Evolutionary conservation across 495 filamentous ascomycete genomes (phyloP).

Genomic region (Penicillium coffeae): DNA sequence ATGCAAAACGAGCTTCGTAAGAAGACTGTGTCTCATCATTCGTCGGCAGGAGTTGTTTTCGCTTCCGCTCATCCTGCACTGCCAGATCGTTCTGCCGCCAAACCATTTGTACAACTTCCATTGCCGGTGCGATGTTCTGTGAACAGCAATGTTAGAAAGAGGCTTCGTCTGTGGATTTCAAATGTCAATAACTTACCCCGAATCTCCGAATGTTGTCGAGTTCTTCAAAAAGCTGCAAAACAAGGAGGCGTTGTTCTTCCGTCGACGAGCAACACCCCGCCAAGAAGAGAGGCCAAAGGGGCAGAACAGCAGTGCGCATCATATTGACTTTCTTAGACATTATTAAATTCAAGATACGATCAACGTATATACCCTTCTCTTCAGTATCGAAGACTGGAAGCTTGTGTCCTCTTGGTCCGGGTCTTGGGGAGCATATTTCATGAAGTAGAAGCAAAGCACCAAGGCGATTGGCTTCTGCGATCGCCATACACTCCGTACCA

Average conservation of each 20-base stretch:
- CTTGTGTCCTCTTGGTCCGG: not conserved
- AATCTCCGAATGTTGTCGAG: conserved; percentile 9
- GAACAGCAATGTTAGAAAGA: conserved; percentile 7
- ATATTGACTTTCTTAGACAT: conserved; percentile 15
- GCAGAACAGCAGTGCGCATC: conserved; percentile 20
- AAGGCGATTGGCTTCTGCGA: conserved; percentile 24
- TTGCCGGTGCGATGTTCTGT: conserved; percentile 28
- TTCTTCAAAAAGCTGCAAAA: conserved; percentile 19
- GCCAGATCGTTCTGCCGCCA: conserved; percentile 20
- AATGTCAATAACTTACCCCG: conserved; percentile 6
- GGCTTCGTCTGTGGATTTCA: no score
- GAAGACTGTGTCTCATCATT: not conserved
- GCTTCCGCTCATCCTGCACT: conserved; percentile 22
- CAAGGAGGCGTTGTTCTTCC: conserved; percentile 17
- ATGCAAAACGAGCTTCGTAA: conserved; percentile 23
- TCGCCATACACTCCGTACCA: conserved; percentile 15
- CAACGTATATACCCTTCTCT: conserved; percentile 10
- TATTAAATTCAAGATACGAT: conserved; percentile 9
- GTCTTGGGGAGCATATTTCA: conserved; percentile 14
- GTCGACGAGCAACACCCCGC: conserved; percentile 21
- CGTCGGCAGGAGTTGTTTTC: conserved; percentile 1
- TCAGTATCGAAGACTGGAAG: not conserved
- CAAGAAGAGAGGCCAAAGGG: conserved; percentile 25
- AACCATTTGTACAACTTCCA: conserved; percentile 26
- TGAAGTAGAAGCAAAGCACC: conserved; percentile 23